These are phyloP conservation scores for Ligustrum vulgare DNA, from an alignment of 257 asterid genomes.

Conservation along the genomic window DNA sequence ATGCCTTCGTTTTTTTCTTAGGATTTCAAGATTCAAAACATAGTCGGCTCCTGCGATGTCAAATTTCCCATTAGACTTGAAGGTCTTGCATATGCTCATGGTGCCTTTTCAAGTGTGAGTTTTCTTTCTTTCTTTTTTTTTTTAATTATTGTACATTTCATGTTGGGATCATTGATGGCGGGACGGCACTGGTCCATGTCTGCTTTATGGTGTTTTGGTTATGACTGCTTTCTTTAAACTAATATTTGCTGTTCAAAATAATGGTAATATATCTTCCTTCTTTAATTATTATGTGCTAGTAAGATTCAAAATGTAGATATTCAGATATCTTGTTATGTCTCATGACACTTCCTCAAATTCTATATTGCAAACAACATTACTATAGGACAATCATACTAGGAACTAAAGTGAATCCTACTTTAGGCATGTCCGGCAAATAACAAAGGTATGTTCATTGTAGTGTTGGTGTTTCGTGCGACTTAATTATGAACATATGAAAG, in stretches of 20 bases:
- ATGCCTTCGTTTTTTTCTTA: conserved; percentile 7
- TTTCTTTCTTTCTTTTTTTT: background rate
- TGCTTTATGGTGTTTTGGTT: background rate
- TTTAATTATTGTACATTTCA: background rate
- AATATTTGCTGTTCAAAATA: background rate
- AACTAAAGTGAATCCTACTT: no score
- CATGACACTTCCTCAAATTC: background rate
- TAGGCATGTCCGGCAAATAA: background rate
- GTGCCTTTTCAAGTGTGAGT: conserved; percentile 43
- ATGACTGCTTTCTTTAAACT: background rate
- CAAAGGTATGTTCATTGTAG: background rate
- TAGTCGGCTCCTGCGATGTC: conserved; percentile 41
- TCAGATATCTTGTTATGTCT: background rate
- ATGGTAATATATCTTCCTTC: background rate
- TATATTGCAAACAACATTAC: background rate
- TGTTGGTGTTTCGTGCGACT: background rate
- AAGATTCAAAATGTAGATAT: background rate
- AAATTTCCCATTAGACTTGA: conserved; percentile 39
- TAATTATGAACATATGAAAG: background rate
- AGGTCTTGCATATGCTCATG: conserved; percentile 34
- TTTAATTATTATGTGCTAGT: background rate
- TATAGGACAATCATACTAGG: no score
- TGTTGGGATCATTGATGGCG: background rate
- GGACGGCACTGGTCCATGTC: background rate
- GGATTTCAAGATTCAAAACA: conserved; percentile 46